A percentile compares a stretch with the other conserved stretches of the same genome.
phyloP scores from a whole-genome alignment of 2,329 filamentous ascomycete species.

The Cercospora berteroae region DNA sequence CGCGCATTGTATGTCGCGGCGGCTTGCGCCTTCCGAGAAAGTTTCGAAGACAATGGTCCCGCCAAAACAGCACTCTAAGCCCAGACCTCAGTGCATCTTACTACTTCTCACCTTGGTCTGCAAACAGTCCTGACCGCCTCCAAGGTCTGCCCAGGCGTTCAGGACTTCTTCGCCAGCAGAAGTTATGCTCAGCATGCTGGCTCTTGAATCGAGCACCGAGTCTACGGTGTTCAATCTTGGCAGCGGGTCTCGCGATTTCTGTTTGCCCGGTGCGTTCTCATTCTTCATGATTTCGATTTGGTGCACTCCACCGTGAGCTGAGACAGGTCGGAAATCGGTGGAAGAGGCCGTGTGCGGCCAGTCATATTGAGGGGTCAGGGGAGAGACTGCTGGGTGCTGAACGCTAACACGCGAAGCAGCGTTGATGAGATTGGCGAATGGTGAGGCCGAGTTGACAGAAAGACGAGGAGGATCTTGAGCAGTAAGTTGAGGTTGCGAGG shows the following conservation, averaged over 20 bases:
- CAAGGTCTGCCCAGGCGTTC: conserved; percentile 48
- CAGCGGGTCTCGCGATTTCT: background rate
- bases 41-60: background rate
- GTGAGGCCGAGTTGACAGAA: conserved; percentile 3
- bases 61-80: background rate
- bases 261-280: conserved; percentile 5
- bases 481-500: background rate
- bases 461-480: background rate
- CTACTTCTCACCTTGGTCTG: conserved; percentile 11
- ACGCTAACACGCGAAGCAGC: conserved; percentile 1
- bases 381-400: background rate
- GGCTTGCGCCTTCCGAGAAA: background rate
- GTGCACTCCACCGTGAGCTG: conserved; percentile 7
- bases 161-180: conserved; percentile 49
- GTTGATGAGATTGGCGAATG: conserved; percentile 17
- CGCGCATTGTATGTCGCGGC: background rate
- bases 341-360: background rate
- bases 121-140: conserved; percentile 34
- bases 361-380: background rate
- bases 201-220: conserved; percentile 11
- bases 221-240: conserved; percentile 21
- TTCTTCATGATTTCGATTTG: conserved; percentile 10
- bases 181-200: conserved; percentile 31
- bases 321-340: background rate
- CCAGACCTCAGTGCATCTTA: background rate